phyloP scores from a whole-genome alignment of 179 eudicot species.

The Vitellaria paradoxa region DNA sequence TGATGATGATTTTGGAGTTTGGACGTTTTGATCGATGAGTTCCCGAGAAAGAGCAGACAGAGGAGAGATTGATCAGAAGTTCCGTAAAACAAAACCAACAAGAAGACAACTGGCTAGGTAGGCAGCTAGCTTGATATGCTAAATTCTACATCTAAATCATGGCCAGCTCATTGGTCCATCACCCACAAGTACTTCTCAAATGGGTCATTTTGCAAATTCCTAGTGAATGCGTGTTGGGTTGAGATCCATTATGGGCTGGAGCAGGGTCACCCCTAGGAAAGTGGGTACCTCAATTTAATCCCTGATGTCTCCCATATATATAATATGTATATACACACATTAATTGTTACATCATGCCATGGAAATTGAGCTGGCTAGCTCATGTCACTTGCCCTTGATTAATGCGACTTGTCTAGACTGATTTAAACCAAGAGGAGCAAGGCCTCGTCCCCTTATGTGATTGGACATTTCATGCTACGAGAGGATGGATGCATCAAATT shows the following conservation, averaged over 20 bases:
- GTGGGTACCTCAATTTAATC: not conserved
- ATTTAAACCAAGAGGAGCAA: conserved; percentile 6
- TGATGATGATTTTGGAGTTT: conserved; percentile 1
- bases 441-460: not conserved
- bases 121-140: no score
- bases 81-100: conserved; percentile 9
- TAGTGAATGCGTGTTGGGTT: not conserved
- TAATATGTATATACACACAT: no score
- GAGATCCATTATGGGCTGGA: no score
- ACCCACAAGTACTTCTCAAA: not conserved
- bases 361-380: conserved; percentile 23
- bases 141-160: not conserved
- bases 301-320: conserved; percentile 18
- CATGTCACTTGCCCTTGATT: conserved; percentile 11
- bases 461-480: not conserved
- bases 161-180: conserved; percentile 21
- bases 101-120: conserved; percentile 10
- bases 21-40: conserved; percentile 7
- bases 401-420: conserved; percentile 14
- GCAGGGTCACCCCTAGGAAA: no score
- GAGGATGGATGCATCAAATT: no score
- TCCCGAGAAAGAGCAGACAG: not conserved
- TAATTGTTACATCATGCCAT: conserved; percentile 15
- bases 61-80: not conserved
- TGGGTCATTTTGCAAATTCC: not conserved